Conservation (phyloP, 2,329 filamentous ascomycete species). For the Diaporthe longicolla region DNA sequence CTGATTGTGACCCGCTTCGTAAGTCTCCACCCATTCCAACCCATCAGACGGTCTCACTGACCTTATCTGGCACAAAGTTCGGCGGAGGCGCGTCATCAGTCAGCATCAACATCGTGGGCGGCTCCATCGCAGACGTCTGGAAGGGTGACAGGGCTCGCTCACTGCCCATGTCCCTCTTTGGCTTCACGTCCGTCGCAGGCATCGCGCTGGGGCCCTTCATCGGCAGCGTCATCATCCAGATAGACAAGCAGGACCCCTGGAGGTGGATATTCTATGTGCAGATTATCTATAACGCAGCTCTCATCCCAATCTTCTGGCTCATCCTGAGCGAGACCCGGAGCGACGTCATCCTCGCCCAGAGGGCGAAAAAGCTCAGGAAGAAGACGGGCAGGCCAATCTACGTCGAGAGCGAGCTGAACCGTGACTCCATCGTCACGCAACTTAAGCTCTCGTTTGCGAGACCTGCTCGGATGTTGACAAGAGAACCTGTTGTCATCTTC, state of each 20-base stretch:
- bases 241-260: constrained; percentile 33
- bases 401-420: constrained; percentile 39
- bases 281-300: constrained; percentile 45
- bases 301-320: constrained; percentile 67
- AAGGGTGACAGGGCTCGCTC: constrained; percentile 40
- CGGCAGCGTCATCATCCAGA: constrained; percentile 39
- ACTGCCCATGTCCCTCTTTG: constrained; percentile 39
- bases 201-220: constrained; percentile 39
- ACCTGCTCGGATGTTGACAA: constrained; percentile 63
- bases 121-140: constrained; percentile 41
- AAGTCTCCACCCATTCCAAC: too few relatives aligned
- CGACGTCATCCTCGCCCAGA: constrained; percentile 73
- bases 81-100: constrained; percentile 40
- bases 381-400: constrained; percentile 37
- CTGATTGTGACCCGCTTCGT: constrained; percentile 37
- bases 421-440: constrained; percentile 45
- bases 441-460: constrained; percentile 50
- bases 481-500: constrained; percentile 73
- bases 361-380: constrained; percentile 70
- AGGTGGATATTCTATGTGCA: constrained; percentile 78
- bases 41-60: not conserved
- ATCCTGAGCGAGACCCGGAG: constrained; percentile 79
- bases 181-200: constrained; percentile 40
- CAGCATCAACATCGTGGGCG: constrained; percentile 39
- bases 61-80: constrained; percentile 15